Evolutionary conservation across 371 early-diverging fungal species (phyloP).

Genomic region (Mortierella sp.): DNA sequence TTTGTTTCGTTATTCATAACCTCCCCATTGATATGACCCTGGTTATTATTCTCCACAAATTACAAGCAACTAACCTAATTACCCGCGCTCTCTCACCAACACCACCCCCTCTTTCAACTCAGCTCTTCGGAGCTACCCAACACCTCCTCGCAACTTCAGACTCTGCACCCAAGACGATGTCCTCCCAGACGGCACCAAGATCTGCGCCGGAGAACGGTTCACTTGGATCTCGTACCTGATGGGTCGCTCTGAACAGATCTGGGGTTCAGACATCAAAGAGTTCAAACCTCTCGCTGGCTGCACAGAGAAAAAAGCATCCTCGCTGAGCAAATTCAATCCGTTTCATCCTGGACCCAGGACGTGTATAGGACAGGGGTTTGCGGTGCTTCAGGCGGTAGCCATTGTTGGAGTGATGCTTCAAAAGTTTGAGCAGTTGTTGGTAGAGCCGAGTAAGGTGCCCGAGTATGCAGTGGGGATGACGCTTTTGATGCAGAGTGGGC

Average conservation of each 20-base stretch:
- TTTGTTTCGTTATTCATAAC: too few relatives aligned
- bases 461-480: conserved; percentile 59
- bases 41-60: too few relatives aligned
- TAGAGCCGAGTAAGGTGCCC: conserved; percentile 37
- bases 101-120: too few relatives aligned
- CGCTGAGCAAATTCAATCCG: conserved; percentile 33
- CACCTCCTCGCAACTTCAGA: conserved; percentile 70
- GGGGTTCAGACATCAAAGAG: conserved; percentile 72
- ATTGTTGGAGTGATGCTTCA: conserved; percentile 62
- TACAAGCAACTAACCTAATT: too few relatives aligned
- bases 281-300: conserved; percentile 76
- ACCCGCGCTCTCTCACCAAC: too few relatives aligned
- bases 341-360: conserved; percentile 66
- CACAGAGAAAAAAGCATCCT: conserved; percentile 18
- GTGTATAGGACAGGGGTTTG: conserved; percentile 65
- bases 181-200: conserved; percentile 71
- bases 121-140: conserved; percentile 70
- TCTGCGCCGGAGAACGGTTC: conserved; percentile 64
- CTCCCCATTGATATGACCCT: too few relatives aligned
- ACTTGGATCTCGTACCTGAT: conserved; percentile 65
- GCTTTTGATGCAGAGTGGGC: conserved; percentile 64
- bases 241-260: conserved; percentile 67
- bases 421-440: conserved; percentile 57
- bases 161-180: conserved; percentile 68
- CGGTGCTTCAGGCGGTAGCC: conserved; percentile 64